These are phyloP conservation scores for Termitomyces bulborhizus DNA, from an alignment of 768 basidiomycete genomes.

Conservation along the genomic window DNA sequence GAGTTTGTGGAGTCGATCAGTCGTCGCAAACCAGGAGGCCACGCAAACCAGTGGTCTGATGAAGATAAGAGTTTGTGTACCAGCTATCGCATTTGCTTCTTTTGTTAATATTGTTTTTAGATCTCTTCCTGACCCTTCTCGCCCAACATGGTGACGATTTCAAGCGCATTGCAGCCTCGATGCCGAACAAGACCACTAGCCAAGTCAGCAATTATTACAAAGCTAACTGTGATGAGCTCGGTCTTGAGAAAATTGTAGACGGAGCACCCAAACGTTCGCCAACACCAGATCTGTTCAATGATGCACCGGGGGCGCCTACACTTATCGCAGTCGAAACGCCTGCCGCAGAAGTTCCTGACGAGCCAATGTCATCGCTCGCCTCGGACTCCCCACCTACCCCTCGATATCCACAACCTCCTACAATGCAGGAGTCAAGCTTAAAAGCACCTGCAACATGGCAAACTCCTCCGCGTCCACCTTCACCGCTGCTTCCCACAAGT, in stretches of 20 bases:
- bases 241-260: conserved; percentile 34
- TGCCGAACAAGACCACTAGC: conserved; percentile 59
- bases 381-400: conserved; percentile 1
- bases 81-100: background rate
- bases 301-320: conserved; percentile 17
- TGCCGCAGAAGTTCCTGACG: conserved; percentile 6
- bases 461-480: background rate
- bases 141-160: conserved; percentile 62
- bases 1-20: conserved; percentile 16
- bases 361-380: conserved; percentile 17
- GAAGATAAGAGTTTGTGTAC: conserved; percentile 54
- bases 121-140: conserved; percentile 48
- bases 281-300: conserved; percentile 20
- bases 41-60: conserved; percentile 46
- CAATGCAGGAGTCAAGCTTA: background rate
- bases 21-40: conserved; percentile 18
- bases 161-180: conserved; percentile 59
- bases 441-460: conserved; percentile 2
- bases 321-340: conserved; percentile 17
- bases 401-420: background rate
- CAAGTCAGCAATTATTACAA: conserved; percentile 53
- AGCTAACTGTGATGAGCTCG: conserved; percentile 32
- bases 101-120: conserved; percentile 20
- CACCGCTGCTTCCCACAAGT: conserved; percentile 6
- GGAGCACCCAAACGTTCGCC: conserved; percentile 36